These are phyloP conservation scores for Chlamydomonas incerta DNA, from an alignment of 139 green algal species.

Conservation along the genomic window DNA sequence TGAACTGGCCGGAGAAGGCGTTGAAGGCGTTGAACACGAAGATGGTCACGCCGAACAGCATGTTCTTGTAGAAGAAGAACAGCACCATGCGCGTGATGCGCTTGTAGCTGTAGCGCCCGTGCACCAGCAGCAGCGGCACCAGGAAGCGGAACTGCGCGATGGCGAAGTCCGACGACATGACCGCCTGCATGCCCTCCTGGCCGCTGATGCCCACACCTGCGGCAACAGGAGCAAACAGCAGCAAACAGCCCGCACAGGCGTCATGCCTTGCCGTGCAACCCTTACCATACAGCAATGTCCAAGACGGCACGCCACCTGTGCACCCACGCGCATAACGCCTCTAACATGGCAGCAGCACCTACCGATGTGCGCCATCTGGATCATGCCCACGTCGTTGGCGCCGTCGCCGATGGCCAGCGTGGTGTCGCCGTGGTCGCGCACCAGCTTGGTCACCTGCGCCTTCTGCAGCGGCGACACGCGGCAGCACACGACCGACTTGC, in stretches of 20 bases:
- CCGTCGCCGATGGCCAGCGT: constrained; percentile 98
- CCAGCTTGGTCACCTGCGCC: constrained; percentile 75
- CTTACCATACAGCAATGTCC: too few species aligned
- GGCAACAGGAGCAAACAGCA: background rate
- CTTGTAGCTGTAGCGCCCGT: constrained; percentile 89
- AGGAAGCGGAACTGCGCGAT: constrained; percentile 97
- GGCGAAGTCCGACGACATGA: constrained; percentile 95
- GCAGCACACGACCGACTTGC: constrained; percentile 80
- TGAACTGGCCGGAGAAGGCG: constrained; percentile 76
- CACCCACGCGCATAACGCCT: too few species aligned
- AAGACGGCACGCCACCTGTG: too few species aligned
- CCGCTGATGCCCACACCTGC: constrained; percentile 95
- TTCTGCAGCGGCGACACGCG: constrained; percentile 84
- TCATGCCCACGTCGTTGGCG: constrained; percentile 99
- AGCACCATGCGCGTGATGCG: constrained; percentile 85
- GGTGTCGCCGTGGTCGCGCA: constrained; percentile 67
- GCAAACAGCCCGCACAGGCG: too few species aligned
- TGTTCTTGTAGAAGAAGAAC: constrained; percentile 88
- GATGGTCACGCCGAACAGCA: constrained; percentile 86
- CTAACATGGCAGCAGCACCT: too few species aligned
- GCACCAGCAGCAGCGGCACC: constrained; percentile 83
- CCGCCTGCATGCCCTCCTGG: constrained; percentile 95
- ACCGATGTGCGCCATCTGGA: constrained; percentile 77
- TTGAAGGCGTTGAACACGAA: constrained; percentile 81
- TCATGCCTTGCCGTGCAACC: too few species aligned